Percentiles rank a stretch among this genome's conserved stretches.
phyloP scores from a whole-genome alignment of 2,329 filamentous ascomycete genomes.

The Aspergillus oerlinghausenensis region DNA sequence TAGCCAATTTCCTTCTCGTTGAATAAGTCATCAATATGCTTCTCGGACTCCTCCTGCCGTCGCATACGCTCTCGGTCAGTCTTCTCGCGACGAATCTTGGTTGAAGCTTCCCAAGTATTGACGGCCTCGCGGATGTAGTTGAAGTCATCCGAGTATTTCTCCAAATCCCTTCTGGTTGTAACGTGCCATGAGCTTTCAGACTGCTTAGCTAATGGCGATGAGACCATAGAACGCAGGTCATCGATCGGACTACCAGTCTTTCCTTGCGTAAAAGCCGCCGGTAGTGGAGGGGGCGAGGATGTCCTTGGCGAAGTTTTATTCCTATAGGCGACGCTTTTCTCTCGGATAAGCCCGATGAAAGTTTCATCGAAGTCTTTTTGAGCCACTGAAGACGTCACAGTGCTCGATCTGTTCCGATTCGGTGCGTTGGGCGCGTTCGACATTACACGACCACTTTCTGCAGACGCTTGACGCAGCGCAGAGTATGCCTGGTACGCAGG shows the following conservation, averaged over 20 bases:
- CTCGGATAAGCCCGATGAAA: slow-evolving; percentile 44
- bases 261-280: slow-evolving; percentile 29
- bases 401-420: slow-evolving; percentile 13
- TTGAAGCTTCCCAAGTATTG: slow-evolving; percentile 45
- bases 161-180: slow-evolving; percentile 29
- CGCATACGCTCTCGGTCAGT: slow-evolving; percentile 46
- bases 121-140: slow-evolving; percentile 39
- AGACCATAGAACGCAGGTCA: slow-evolving; percentile 33
- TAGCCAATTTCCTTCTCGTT: slow-evolving; percentile 55
- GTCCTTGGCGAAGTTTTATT: slow-evolving; percentile 22
- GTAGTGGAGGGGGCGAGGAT: slow-evolving; percentile 26
- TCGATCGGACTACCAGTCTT: slow-evolving; percentile 24
- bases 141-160: slow-evolving; percentile 40
- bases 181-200: slow-evolving; percentile 31
- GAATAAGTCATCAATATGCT: slow-evolving; percentile 51
- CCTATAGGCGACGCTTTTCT: slow-evolving; percentile 41
- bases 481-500: slow-evolving; percentile 47
- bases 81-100: slow-evolving; percentile 40
- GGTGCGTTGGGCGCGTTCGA: slow-evolving; percentile 25
- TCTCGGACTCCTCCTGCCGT: slow-evolving; percentile 50
- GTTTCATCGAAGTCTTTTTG: slow-evolving; percentile 39
- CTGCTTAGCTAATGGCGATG: slow-evolving; percentile 28
- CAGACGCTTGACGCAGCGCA: slow-evolving; percentile 42
- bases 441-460: slow-evolving; percentile 42
- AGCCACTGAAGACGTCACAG: slow-evolving; percentile 15